These are phyloP conservation scores for Coleophoma cylindrospora DNA, from an alignment of 2,329 filamentous ascomycete genomes.

Conservation along the genomic window DNA sequence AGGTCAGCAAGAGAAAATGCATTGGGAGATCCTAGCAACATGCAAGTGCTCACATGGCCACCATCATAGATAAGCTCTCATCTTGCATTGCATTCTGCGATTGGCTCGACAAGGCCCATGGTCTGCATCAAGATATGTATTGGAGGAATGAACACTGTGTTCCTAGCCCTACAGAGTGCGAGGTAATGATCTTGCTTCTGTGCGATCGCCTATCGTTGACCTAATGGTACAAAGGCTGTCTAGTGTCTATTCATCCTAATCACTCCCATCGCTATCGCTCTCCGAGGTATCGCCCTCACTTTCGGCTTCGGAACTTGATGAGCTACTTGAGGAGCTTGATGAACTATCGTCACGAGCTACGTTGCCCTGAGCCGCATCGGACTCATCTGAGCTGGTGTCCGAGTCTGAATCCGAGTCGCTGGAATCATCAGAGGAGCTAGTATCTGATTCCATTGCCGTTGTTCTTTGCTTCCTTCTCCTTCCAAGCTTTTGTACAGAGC, in stretches of 20 bases:
- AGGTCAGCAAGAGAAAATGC: no score
- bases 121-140: constrained; percentile 1
- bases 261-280: constrained; percentile 11
- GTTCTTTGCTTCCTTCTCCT: constrained; percentile 40
- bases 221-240: no score
- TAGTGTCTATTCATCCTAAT: not conserved
- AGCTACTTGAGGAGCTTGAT: constrained; percentile 21
- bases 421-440: constrained; percentile 15
- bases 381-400: constrained; percentile 1
- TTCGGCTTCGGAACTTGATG: constrained; percentile 14
- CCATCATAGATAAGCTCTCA: constrained; percentile 5
- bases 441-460: constrained; percentile 14
- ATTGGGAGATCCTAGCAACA: no score
- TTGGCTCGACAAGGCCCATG: constrained; percentile 3
- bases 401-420: constrained; percentile 3
- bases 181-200: no score
- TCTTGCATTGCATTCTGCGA: constrained; percentile 5
- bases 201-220: no score
- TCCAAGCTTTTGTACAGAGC: constrained; percentile 38
- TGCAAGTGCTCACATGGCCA: constrained; percentile 1
- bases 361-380: not conserved
- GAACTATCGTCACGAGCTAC: constrained; percentile 1
- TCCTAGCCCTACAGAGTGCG: not conserved
- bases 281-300: constrained; percentile 6
- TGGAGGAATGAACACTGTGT: not conserved